A percentile compares a stretch with the other conserved stretches of the same genome.
These are phyloP conservation scores for Draba incana DNA, from an alignment of 345 rosid species.

Conservation along the genomic window DNA sequence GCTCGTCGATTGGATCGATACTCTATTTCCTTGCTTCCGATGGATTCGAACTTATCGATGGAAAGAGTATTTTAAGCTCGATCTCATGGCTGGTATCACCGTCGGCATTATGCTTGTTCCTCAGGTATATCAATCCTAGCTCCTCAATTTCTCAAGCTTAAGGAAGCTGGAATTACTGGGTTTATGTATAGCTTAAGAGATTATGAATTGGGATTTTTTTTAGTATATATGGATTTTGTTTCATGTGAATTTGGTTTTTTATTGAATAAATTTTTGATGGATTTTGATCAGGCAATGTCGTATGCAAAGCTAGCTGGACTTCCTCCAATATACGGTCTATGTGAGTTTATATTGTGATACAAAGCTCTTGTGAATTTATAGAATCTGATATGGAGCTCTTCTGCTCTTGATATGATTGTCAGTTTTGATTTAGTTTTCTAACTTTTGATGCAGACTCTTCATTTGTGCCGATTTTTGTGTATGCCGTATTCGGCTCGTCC, in stretches of 20 bases:
- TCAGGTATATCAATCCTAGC: conserved; percentile 60
- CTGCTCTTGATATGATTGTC: not conserved
- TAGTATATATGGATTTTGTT: not conserved
- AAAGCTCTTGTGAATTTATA: conserved; percentile 7
- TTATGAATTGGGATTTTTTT: not conserved
- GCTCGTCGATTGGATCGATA: conserved; percentile 59
- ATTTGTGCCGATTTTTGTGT: conserved; percentile 89
- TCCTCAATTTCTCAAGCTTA: not conserved
- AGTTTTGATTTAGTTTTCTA: conserved; percentile 8
- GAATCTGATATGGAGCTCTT: not conserved
- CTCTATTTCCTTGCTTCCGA: conserved; percentile 73
- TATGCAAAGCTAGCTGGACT: conserved; percentile 98
- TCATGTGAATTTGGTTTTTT: not conserved
- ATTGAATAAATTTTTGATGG: conserved; percentile 34
- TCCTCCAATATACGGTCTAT: conserved; percentile 85
- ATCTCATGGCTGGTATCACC: conserved; percentile 94
- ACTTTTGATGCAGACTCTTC: conserved; percentile 73
- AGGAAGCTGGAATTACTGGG: conserved; percentile 1
- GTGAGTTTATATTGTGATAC: conserved; percentile 57
- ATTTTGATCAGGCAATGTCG: conserved; percentile 88
- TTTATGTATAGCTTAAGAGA: conserved; percentile 11
- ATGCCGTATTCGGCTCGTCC: conserved; percentile 88
- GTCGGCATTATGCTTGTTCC: conserved; percentile 99
- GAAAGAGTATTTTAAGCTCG: conserved; percentile 77
- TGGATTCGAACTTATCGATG: conserved; percentile 87